Base-by-base conservation (phyloP, 805 yeast genomes). In the Sugiyamaella marilandica region DNA sequence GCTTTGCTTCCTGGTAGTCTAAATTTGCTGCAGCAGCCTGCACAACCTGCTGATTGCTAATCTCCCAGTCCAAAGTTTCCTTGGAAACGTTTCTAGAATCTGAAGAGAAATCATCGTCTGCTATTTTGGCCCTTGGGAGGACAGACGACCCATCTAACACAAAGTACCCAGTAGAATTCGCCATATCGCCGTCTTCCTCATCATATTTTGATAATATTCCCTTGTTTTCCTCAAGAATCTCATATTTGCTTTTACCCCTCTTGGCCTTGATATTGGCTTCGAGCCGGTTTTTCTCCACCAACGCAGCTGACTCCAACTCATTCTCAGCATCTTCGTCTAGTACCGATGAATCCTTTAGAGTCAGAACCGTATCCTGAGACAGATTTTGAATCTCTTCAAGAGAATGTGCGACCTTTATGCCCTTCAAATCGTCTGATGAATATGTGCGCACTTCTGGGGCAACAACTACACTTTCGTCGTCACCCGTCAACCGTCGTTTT, bases 311-410 rank as follows among this genome's bases (percentile, higher is more conserved):
- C 29, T 65, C 72, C 31, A 83, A 70, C 35, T 56, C 66, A 45
- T 62, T 66, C 11, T 65, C 70, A 8, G 66, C 70, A 21, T 68
- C 70, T 1, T 59, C 64, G 33, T 57, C 63, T 19, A 62, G 33
- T 2, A 69, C 70, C 9, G 65, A 70, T 14, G 65, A 65, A 32
- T 83, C 87, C 46, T 80, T 75, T 47, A 85, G 69, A 0, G 90
- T 85, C 49, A 86, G 68, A 2, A 84, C 70, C 2, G 75, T 70
- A 26, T 72, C 75, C 3, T 68, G 64, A 5, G 74, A 71, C n/a
- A 68, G 58, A 1, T 75, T 58, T 2, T 61, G 58, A 10, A 82
- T 61, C n/a, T 75, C 76, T n/a, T 62, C 62, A 10, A 70, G 36
- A 33, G 67, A 65, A 62, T 82, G 86, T 0, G 74, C 78, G 2